A percentile compares a stretch with the other conserved stretches of the same genome.
Evolutionary conservation across 306 rosid species (phyloP).

Genomic region (Ceratonia siliqua): DNA sequence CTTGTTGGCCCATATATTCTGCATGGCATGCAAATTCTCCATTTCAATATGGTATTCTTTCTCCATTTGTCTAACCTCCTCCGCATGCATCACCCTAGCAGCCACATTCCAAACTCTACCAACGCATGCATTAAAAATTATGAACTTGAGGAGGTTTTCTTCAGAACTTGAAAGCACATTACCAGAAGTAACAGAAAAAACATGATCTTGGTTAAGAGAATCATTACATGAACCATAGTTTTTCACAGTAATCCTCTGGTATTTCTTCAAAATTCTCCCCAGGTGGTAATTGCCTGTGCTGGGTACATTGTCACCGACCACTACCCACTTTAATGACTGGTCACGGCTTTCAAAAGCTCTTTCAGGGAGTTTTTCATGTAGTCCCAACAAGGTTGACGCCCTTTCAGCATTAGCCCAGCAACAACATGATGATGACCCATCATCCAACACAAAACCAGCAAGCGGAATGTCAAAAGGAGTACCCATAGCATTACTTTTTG

Average conservation of each 20-base stretch:
- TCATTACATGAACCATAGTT: conserved; percentile 61
- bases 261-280: conserved; percentile 58
- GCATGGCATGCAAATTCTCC: conserved; percentile 44
- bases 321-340: conserved; percentile 30
- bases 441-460: conserved; percentile 87
- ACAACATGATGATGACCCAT: conserved; percentile 77
- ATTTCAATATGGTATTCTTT: conserved; percentile 45
- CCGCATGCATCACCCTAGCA: conserved; percentile 56
- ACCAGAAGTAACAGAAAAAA: conserved; percentile 53
- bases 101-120: conserved; percentile 64
- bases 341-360: conserved; percentile 26
- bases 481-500: conserved; percentile 27
- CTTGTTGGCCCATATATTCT: conserved; percentile 64
- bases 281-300: conserved; percentile 43
- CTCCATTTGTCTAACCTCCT: conserved; percentile 48
- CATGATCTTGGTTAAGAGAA: conserved; percentile 60
- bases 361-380: conserved; percentile 57
- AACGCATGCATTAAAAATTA: conserved; percentile 62
- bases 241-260: conserved; percentile 60
- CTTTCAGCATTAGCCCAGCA: conserved; percentile 89
- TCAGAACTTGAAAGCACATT: conserved; percentile 57
- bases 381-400: conserved; percentile 75
- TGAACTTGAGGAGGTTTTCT: conserved; percentile 61
- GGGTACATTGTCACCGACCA: conserved; percentile 9
- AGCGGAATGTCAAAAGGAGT: conserved; percentile 65